Percentiles rank a stretch among this genome's conserved stretches.
Conservation (phyloP, 2,329 filamentous ascomycete genomes). For the Colletotrichum aenigma region DNA sequence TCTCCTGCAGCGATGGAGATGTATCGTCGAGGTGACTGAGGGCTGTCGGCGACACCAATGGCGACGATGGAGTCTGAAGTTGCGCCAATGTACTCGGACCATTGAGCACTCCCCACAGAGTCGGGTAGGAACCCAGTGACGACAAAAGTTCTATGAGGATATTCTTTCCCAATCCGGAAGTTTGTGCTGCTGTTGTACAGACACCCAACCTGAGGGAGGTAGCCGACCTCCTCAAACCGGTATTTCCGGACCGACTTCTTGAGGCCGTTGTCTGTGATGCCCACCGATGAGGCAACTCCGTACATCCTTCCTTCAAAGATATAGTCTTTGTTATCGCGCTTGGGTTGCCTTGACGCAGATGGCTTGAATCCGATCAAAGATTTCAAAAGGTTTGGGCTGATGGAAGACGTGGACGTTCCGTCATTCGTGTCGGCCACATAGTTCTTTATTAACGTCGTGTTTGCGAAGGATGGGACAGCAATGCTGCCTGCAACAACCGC, state of each 20-base stretch:
- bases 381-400: neutral
- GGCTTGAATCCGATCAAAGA: neutral
- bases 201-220: slow-evolving; percentile 33
- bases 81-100: slow-evolving; percentile 33
- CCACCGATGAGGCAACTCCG: neutral
- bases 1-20: slow-evolving; percentile 33
- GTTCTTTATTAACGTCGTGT: neutral
- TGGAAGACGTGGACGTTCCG: neutral
- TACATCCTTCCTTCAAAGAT: neutral
- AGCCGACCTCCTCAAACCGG: slow-evolving; percentile 36
- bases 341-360: neutral
- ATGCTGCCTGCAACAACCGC: accelerated
- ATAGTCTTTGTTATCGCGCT: neutral
- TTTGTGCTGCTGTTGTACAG: slow-evolving; percentile 38
- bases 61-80: slow-evolving; percentile 30
- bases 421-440: neutral
- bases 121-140: slow-evolving; percentile 5
- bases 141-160: slow-evolving; percentile 11
- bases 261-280: neutral
- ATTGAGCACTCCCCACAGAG: slow-evolving; percentile 22
- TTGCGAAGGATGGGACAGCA: neutral
- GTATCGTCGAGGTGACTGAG: slow-evolving; percentile 25
- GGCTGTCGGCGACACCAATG: slow-evolving; percentile 31
- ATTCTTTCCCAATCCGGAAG: slow-evolving; percentile 25
- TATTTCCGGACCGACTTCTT: slow-evolving; percentile 23